A percentile compares a stretch with the other conserved stretches of the same genome.
These are phyloP conservation scores for Penicillium sp. DNA, from an alignment of 2,329 filamentous ascomycete species.

Conservation along the genomic window DNA sequence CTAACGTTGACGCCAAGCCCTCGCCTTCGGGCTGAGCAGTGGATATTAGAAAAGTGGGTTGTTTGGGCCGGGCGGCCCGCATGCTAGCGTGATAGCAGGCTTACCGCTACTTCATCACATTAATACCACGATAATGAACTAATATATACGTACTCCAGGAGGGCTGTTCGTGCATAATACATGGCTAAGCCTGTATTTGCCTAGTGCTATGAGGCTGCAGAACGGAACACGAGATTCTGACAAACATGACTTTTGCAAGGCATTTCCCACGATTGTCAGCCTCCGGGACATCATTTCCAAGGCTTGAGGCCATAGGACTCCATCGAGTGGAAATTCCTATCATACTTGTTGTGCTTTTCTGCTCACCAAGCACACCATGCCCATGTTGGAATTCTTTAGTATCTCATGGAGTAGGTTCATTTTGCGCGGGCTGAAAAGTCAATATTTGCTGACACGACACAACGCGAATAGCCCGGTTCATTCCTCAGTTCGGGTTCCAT, in stretches of 20 bases:
- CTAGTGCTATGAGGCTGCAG: background rate
- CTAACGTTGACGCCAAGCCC: background rate
- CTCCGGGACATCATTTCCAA: background rate
- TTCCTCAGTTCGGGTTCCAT: conserved; percentile 4
- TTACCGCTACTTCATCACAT: background rate
- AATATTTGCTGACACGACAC: background rate
- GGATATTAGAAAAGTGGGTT: background rate
- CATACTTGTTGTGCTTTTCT: background rate
- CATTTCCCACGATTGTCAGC: background rate
- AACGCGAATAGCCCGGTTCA: background rate
- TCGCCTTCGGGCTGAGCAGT: background rate
- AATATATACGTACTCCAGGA: background rate
- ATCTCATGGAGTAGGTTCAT: background rate
- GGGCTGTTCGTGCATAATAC: background rate
- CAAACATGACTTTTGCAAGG: background rate
- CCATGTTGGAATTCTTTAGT: background rate
- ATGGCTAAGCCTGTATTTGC: background rate
- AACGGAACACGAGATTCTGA: background rate
- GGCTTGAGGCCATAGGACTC: background rate
- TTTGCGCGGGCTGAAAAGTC: background rate
- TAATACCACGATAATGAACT: background rate
- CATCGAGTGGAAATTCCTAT: background rate
- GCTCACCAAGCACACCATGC: background rate
- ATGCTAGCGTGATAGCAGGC: background rate
- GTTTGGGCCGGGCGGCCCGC: background rate